phyloP scores from a whole-genome alignment of 2,329 filamentous ascomycete species.

The Diaporthe nobilis region DNA sequence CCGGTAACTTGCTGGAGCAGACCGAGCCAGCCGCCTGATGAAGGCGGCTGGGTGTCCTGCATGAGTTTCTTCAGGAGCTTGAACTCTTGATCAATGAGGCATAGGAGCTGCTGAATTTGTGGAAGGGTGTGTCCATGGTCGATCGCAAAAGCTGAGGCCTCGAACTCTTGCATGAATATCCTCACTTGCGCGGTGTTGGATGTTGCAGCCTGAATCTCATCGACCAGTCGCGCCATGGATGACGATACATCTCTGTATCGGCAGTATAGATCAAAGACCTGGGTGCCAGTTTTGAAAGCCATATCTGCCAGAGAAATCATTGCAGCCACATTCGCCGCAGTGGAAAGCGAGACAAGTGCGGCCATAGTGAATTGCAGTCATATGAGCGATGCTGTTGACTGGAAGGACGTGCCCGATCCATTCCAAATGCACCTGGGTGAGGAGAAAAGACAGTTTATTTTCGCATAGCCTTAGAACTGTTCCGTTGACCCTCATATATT shows the following conservation, averaged over 20 bases:
- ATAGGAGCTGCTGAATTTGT: background rate
- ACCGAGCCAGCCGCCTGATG: background rate
- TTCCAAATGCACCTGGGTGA: background rate
- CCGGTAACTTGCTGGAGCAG: background rate
- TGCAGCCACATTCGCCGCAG: conserved; percentile 4
- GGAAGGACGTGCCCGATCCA: background rate
- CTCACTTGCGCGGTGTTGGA: background rate
- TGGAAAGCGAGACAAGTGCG: background rate
- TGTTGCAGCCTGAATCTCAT: background rate
- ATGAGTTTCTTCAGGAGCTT: background rate
- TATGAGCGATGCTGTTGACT: background rate
- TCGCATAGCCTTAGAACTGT: no score
- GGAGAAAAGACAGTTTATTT: background rate
- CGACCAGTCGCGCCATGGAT: background rate
- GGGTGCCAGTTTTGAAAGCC: background rate
- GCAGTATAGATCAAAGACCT: background rate
- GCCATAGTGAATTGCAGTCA: background rate
- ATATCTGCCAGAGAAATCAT: background rate
- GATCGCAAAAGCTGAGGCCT: background rate
- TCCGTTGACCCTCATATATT: background rate
- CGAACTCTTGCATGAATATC: background rate
- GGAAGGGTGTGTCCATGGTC: background rate
- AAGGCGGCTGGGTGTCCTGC: background rate
- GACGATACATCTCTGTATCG: background rate
- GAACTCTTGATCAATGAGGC: conserved; percentile 1